Evolutionary conservation across 2,329 filamentous ascomycete genomes (phyloP), one percentile per base, ranked within the genome.

Genomic region (Tetracladium maxilliforme): DNA sequence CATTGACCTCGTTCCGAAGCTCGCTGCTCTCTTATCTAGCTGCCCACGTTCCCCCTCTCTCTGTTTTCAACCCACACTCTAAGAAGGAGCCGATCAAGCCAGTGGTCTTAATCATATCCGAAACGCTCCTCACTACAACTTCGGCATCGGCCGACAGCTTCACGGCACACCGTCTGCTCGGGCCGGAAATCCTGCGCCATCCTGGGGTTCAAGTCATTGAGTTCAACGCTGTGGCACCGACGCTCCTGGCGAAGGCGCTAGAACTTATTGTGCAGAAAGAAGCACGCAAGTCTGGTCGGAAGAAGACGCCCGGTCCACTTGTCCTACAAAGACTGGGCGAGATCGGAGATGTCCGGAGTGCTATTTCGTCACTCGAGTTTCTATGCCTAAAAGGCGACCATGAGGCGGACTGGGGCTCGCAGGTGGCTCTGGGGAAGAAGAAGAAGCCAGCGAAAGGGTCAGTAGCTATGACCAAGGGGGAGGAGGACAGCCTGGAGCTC

Each of bases 281-380:
- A 48, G 77, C 84, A 1, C 64, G 75, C 10, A 71, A 73, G 35
- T 92, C 82, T 3, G 78, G 77, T 4, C 64, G 83, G 25, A 69
- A 66, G 28, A 73, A 69, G 28, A 81, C 79, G 0, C 82, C 84
- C 1, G 82, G 86, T 0, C 78, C 80, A 0, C 63, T 68, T 23
- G 78, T 93, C 5, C 61, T 95, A 10, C 80, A 81, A 36, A 67
- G 59, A 15, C 64, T 98, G 1, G 78, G 83, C 1, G 83, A 92
- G 34, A 77, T 83, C 37, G 90, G 90, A 4, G 90, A 98, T 41
- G 76, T 98, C 25, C 71, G 90, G 32, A 95, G 76, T 47, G 90
- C 90, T n/a, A 68, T 92, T 15, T 86, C 84, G 2, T 80, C 84
- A 1, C 62, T 98, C 5, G 84, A 98, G 41, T 95, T 98, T 40